Percentiles rank a stretch among this genome's conserved stretches.
These are phyloP conservation scores for Coprinellus micaceus DNA, from an alignment of 768 basidiomycete species.

Conservation along the genomic window DNA sequence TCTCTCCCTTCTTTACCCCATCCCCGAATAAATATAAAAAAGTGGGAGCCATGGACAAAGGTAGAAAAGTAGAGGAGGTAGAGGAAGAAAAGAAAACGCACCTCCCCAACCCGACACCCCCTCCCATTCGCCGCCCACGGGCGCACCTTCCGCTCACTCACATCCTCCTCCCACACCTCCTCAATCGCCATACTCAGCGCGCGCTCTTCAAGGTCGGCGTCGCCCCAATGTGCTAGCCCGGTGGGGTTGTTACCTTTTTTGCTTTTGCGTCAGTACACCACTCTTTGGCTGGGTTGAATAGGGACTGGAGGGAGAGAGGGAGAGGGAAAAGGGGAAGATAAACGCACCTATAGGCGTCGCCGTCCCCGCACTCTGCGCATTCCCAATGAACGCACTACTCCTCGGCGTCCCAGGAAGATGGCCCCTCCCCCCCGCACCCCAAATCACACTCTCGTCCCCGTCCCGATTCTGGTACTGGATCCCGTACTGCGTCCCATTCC, in stretches of 20 bases:
- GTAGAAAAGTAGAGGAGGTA: no score
- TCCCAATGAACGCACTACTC: background rate
- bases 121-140: constrained; percentile 77
- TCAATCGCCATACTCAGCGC: constrained; percentile 72
- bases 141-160: constrained; percentile 40
- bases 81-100: no score
- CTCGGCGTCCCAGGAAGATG: background rate
- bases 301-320: no score
- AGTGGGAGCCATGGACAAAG: no score
- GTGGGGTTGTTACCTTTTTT: background rate
- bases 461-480: constrained; percentile 63
- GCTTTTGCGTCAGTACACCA: no score
- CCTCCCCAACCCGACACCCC: constrained; percentile 64
- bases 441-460: constrained; percentile 48
- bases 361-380: background rate
- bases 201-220: constrained; percentile 60
- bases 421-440: constrained; percentile 15
- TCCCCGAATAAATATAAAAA: no score
- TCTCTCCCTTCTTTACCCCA: no score
- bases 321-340: no score
- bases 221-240: constrained; percentile 19
- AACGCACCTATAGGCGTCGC: no score
- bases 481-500: constrained; percentile 51
- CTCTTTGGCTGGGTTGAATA: no score
- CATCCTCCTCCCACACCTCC: constrained; percentile 52